Evolutionary conservation across 2,329 filamentous ascomycete species (phyloP), one percentile per base, ranked within the genome.

Genomic region (Torrubiella hemipterigena): DNA sequence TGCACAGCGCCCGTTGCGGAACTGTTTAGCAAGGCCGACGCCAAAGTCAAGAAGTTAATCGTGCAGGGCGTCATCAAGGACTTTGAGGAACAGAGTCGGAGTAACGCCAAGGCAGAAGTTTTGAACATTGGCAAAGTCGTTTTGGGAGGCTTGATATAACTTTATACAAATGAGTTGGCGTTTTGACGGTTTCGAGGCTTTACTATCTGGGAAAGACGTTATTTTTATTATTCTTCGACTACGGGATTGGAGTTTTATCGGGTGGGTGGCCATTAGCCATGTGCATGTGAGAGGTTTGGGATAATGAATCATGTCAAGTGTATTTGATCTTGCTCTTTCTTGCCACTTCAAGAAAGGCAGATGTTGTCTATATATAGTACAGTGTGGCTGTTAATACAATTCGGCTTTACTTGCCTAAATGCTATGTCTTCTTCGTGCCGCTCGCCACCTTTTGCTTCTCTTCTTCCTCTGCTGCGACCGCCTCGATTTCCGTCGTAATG

Each of bases 101-200:
- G 63, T 27, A 78, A 81, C 8, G 73, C 84, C 18, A 89, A 81
- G 58, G 72, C 71, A 10, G 91, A 98, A 59, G 67, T 96, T 29
- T 77, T 78, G 2, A 86, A 81, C 20, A 74, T 98, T 23, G 83
- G 85, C 30, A 91, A 85, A 54, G 80, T 95, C 18, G 86, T 96
- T 3, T 58, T 96, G 2, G 85, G 86, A 3, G 91, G 89, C 1
- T 60, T 96, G 42, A 78, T 95, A 70, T 74, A 50, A 55, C 6
- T n/a, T 14, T 27, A 15, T 14, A 14, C 26, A 15, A 14, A 17
- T 27, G 12, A 6, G 17, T 14, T n/a, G 20, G n/a, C n/a, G 15
- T 27, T 13, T 10, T 7, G n/a, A 23, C n/a, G 21, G n/a, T 23
- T 23, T 9, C 21, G 21, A 23, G n/a, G 21, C 21, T 9, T 23